Percentiles rank a stretch among this genome's conserved stretches.
Conservation (phyloP, 495 filamentous ascomycete genomes). For the Tetracladium marchalianum region DNA sequence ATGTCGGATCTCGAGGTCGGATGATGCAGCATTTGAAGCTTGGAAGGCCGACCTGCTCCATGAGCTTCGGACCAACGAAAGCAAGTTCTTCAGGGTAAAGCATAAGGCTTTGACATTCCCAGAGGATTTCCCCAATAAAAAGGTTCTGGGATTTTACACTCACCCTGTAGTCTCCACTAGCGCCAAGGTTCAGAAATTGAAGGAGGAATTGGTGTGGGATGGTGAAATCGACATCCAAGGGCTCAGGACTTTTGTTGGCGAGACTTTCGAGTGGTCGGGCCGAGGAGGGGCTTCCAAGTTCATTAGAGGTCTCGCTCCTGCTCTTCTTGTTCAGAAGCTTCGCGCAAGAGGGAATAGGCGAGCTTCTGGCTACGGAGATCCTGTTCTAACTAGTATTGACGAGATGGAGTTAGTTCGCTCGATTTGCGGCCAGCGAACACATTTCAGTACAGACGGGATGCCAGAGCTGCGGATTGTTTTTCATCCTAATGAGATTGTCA, state of each 20-base stretch:
- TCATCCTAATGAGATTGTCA: constrained; percentile 65
- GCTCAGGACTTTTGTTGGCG: constrained; percentile 60
- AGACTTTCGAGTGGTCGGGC: constrained; percentile 80
- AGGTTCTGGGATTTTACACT: constrained; percentile 77
- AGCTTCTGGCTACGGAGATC: constrained; percentile 22
- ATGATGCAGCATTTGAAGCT: constrained; percentile 41
- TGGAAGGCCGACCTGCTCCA: constrained; percentile 71
- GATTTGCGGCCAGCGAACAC: constrained; percentile 56
- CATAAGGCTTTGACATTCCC: constrained; percentile 69
- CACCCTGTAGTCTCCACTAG: constrained; percentile 66
- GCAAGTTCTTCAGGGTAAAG: constrained; percentile 65
- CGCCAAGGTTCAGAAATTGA: constrained; percentile 48
- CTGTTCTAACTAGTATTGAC: constrained; percentile 30
- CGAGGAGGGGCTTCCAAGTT: constrained; percentile 74
- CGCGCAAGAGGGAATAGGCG: constrained; percentile 25
- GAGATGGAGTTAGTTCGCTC: constrained; percentile 44
- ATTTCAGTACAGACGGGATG: constrained; percentile 62
- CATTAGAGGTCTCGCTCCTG: constrained; percentile 70
- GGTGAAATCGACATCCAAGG: constrained; percentile 52
- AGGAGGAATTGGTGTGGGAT: constrained; percentile 49
- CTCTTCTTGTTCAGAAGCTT: constrained; percentile 59
- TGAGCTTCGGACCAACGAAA: constrained; percentile 77
- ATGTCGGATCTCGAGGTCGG: constrained; percentile 44
- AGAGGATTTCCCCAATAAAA: constrained; percentile 66
- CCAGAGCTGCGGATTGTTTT: constrained; percentile 72